Base-by-base conservation (phyloP, 768 basidiomycete species). In the Agaricus subrufescens region DNA sequence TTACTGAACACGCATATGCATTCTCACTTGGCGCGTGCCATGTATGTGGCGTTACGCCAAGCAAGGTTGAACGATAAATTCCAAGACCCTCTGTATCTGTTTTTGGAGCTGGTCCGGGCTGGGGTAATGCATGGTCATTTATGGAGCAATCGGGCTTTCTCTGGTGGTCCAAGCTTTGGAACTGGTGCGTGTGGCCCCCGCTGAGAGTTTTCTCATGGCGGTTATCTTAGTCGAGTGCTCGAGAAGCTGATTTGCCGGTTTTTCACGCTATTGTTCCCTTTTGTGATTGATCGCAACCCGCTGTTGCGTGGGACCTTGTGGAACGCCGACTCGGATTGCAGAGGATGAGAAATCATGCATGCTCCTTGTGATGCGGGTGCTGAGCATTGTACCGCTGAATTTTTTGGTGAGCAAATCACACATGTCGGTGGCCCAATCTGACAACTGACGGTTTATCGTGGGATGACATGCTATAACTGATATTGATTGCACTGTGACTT, bases 21-120 rank as follows among this genome's bases (percentile, higher is more conserved):
- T 67, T 91, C 93, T 3, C 80, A 91, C 34, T 76, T 97, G 64
- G 95, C 94, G 42, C 84, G 93, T 56, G 97, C 97, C 7, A 92
- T 98, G 83, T 84, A 91, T 70, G 81, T 79, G 27, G 92, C 92
- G 14, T 77, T 95, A 66, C 82, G 84, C 61, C 78, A 76, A 34
- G 84, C 91, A 5, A 84, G 90, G 39, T 72, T 98, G 63, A 97
- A 95, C 69, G 97, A 99, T 78, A 97, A 97, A 73, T 98, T 98
- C 79, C 97, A 99, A 69, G 97, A 98, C 70, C 83, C 97, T 2
- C 75, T 98, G 1, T 98, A 94, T 69, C 73, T 98, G 66, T 94
- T 97, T 71, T 78, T 98, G 68, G 97, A 99, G 72, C 82, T 99
- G 25, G 87, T 96, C 60, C 81, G 95, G 63, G 94, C 94, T n/a